Evolutionary conservation across 1,284 basidiomycete genomes (phyloP).

Genomic region (Melanopsichium pennsylvanicum): DNA sequence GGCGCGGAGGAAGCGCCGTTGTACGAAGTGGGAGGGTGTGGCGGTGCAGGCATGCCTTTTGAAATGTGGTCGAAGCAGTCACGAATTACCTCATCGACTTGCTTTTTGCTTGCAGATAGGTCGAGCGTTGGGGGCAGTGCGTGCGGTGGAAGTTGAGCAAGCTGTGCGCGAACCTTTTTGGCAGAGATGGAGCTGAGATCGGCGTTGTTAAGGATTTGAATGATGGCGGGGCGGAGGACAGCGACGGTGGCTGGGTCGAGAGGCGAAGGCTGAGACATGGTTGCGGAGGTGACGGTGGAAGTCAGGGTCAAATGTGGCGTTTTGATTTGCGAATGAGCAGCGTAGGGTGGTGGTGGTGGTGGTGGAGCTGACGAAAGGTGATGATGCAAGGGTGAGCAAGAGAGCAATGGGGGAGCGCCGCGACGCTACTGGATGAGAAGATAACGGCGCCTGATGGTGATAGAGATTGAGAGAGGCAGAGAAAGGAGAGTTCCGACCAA

Average conservation of each 20-base stretch:
- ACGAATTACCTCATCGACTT: conserved; percentile 55
- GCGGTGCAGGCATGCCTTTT: conserved; percentile 38
- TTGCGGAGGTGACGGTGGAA: neutral
- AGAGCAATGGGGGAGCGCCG: neutral
- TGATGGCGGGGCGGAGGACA: conserved; percentile 52
- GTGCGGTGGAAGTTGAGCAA: conserved; percentile 46
- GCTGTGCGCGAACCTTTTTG: conserved; percentile 54
- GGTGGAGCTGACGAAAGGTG: neutral
- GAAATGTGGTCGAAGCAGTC: conserved; percentile 59
- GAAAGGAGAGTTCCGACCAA: too few relatives aligned
- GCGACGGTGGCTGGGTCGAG: conserved; percentile 41
- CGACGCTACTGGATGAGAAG: neutral
- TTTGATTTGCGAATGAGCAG: too few relatives aligned
- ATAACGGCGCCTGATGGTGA: too few relatives aligned
- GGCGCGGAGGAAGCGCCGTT: conserved; percentile 34
- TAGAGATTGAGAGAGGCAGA: too few relatives aligned
- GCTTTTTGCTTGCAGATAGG: conserved; percentile 56
- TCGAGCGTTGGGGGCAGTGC: conserved; percentile 48
- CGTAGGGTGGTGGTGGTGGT: neutral
- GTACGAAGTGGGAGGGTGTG: conserved; percentile 22
- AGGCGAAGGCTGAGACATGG: conserved; percentile 38
- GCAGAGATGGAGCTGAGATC: conserved; percentile 59
- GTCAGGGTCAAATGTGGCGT: too few relatives aligned
- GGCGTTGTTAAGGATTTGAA: conserved; percentile 57
- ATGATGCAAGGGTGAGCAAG: neutral